Evolutionary conservation across 164 flowering plant genomes (phyloP).

Genomic region (Cinnamomum chago): DNA sequence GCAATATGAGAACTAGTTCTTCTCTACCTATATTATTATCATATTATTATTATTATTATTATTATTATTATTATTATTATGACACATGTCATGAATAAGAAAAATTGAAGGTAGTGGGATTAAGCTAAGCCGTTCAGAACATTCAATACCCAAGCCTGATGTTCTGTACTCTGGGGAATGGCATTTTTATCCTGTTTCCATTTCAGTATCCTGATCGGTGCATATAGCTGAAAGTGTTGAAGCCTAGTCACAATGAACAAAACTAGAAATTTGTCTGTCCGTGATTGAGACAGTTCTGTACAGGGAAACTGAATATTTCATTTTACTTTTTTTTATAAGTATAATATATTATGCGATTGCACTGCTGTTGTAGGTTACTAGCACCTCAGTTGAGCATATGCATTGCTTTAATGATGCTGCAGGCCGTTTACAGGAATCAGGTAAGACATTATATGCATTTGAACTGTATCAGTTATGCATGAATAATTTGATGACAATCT

Average conservation of each 20-base stretch:
- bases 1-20: too few relatives aligned
- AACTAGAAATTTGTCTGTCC: background rate
- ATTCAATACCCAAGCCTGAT: background rate
- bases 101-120: background rate
- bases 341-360: background rate
- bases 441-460: constrained; percentile 28
- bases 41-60: too few relatives aligned
- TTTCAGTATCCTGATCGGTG: background rate
- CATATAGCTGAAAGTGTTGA: background rate
- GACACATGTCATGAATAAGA: background rate
- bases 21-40: too few relatives aligned
- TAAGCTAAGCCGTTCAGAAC: background rate
- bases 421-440: constrained; percentile 85
- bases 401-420: constrained; percentile 83
- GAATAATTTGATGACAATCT: background rate
- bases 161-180: background rate
- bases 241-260: background rate
- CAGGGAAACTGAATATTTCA: background rate
- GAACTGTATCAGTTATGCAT: background rate
- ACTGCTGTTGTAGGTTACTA: constrained; percentile 46
- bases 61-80: too few relatives aligned
- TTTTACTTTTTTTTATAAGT: background rate
- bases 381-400: constrained; percentile 80
- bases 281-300: background rate
- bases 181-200: too few relatives aligned